These are phyloP conservation scores for Phaeosphaeriaceae sp. DNA, from an alignment of 2,329 filamentous ascomycete species.

Conservation along the genomic window DNA sequence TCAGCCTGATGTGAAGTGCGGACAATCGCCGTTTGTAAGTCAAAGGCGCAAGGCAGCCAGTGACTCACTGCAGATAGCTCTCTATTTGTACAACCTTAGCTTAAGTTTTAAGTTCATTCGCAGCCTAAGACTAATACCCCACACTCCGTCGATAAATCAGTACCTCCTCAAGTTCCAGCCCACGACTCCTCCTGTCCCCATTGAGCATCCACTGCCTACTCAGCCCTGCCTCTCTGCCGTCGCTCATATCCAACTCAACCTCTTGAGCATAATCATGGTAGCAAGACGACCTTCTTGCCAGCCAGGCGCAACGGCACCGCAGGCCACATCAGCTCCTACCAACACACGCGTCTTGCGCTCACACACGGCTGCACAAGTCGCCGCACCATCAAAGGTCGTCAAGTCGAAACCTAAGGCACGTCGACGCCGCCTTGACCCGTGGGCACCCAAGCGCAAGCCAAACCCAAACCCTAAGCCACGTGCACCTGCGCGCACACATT, in stretches of 20 bases:
- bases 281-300: not conserved
- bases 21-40: not conserved
- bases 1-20: not conserved
- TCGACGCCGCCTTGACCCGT: slow-evolving; percentile 24
- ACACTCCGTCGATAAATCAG: not conserved
- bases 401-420: slow-evolving; percentile 10
- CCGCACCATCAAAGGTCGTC: slow-evolving; percentile 1
- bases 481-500: slow-evolving; percentile 22
- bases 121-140: slow-evolving; percentile 1
- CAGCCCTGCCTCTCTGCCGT: not conserved
- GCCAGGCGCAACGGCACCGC: not conserved
- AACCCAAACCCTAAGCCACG: slow-evolving; percentile 14
- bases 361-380: slow-evolving; percentile 8
- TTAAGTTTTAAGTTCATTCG: not conserved
- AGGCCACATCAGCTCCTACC: not conserved
- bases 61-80: not conserved
- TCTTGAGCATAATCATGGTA: not conserved
- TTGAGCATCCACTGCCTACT: not conserved
- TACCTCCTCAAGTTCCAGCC: too few species aligned
- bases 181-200: not conserved
- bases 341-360: slow-evolving; percentile 23
- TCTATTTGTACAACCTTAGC: not conserved
- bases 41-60: not conserved
- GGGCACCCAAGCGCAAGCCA: slow-evolving; percentile 28
- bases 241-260: not conserved